A percentile compares a stretch with the other conserved stretches of the same genome.
Conservation (phyloP, 768 basidiomycete species). For the Pleurotus pulmonarius region DNA sequence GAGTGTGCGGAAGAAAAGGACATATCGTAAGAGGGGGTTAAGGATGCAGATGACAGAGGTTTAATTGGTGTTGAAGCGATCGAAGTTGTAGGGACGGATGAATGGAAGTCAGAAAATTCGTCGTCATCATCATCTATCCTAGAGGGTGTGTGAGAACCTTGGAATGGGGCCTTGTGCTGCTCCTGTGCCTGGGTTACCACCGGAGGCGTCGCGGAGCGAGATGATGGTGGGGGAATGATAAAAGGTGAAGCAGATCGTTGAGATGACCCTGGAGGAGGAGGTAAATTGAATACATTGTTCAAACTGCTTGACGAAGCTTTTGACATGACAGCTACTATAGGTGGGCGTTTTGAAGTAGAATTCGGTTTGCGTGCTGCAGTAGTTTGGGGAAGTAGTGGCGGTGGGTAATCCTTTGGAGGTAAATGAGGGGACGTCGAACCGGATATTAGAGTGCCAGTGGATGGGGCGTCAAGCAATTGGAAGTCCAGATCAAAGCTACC, state of each 20-base stretch:
- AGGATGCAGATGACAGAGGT: slow-evolving; percentile 16
- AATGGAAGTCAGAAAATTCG: slow-evolving; percentile 52
- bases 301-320: not conserved
- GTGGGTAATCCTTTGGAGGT: not conserved
- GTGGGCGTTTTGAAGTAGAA: not conserved
- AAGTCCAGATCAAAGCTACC: not conserved
- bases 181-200: not conserved
- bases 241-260: slow-evolving; percentile 8
- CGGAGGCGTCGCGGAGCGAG: slow-evolving; percentile 5
- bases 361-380: not conserved
- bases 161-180: not conserved
- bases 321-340: slow-evolving; percentile 7
- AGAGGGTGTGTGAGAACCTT: not conserved
- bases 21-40: slow-evolving; percentile 12
- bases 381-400: not conserved
- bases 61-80: slow-evolving; percentile 12
- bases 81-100: slow-evolving; percentile 19
- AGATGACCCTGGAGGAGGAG: slow-evolving; percentile 13
- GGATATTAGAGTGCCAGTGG: not conserved
- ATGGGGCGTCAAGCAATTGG: not conserved
- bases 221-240: slow-evolving; percentile 6
- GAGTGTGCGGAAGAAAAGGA: slow-evolving; percentile 15
- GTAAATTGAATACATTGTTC: slow-evolving; percentile 8
- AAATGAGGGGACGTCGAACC: not conserved
- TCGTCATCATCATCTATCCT: slow-evolving; percentile 39